Evolutionary conservation across 2,329 filamentous ascomycete species (phyloP), one percentile per base, ranked within the genome.

Genomic region (Tetracladium maxilliforme): DNA sequence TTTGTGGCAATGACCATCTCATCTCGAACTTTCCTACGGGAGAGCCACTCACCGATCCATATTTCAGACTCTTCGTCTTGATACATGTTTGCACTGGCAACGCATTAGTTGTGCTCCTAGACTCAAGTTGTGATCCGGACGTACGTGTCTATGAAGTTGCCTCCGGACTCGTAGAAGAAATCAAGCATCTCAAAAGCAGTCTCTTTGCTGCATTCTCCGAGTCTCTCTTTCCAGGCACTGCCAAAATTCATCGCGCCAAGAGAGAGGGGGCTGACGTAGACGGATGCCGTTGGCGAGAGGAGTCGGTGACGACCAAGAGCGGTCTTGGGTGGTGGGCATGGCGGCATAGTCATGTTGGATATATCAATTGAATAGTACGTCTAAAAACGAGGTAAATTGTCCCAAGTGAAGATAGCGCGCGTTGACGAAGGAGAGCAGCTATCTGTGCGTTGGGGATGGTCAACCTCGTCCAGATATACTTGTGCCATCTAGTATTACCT

Each of bases 71-170:
- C 46, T 26, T 61, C 65, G 30, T 57, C 36, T 35, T 73, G 66
- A 44, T 73, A 74, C 34, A 54, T 56, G 47, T 62, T 67, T 55
- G 30, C 70, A 41, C 0, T n/a, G 24, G n/a, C n/a, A n/a, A n/a
- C n/a, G n/a, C n/a, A n/a, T n/a, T n/a, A n/a, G n/a, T n/a, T n/a
- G n/a, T 56, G 18, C 47, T 35, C 26, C 60, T 56, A 37, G 62
- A 61, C 32, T 42, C 48, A 36, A 58, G 63, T n/a, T n/a, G n/a
- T n/a, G n/a, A n/a, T n/a, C 19, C 14, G 14, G 18, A 16, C 23
- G 37, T 63, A 46, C 1, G 67, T 75, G 44, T 77, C 71, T 41
- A 77, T 70, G 42, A 77, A 73, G 47, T 77, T 77, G 6, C 71
- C 71, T 5, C 70, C 70, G 0, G 56, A 48, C 10, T 49, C 48